Conservation (phyloP, 2,329 filamentous ascomycete genomes). For the Exutisphaerella laricina region DNA sequence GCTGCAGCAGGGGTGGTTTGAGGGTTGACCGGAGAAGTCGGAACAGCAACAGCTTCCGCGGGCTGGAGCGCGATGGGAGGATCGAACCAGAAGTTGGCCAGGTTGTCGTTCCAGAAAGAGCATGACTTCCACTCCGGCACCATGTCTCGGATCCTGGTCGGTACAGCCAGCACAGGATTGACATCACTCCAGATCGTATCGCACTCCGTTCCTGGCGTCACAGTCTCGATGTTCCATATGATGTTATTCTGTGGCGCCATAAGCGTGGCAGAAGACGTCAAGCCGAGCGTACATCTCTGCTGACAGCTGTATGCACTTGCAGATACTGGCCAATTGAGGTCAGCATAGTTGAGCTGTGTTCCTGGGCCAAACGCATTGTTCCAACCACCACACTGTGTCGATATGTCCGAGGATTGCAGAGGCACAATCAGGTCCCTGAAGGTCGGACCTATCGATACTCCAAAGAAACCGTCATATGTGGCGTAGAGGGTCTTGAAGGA, state of each 20-base stretch:
- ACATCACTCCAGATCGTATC: conserved; percentile 21
- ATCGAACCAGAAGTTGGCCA: conserved; percentile 21
- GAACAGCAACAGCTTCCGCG: conserved; percentile 1
- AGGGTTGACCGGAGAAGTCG: conserved; percentile 7
- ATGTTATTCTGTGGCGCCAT: background rate
- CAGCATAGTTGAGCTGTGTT: conserved; percentile 20
- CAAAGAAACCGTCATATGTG: conserved; percentile 11
- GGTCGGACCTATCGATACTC: conserved; percentile 18
- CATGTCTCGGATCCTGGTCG: conserved; percentile 15
- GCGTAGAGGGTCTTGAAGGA: conserved; percentile 24
- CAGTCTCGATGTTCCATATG: background rate
- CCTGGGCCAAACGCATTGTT: conserved; percentile 3
- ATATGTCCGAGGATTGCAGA: conserved; percentile 14
- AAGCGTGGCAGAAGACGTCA: background rate
- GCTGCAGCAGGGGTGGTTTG: conserved; percentile 7
- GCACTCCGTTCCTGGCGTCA: conserved; percentile 10
- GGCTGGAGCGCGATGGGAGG: conserved; percentile 19
- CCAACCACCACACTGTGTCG: conserved; percentile 20
- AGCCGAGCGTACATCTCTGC: conserved; percentile 3
- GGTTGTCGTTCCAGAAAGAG: conserved; percentile 13
- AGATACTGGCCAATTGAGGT: conserved; percentile 26
- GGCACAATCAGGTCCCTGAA: conserved; percentile 21
- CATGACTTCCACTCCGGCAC: conserved; percentile 17
- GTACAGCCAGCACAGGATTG: conserved; percentile 21
- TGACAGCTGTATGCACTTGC: conserved; percentile 25